Percentiles rank a stretch among this genome's conserved stretches.
phyloP scores from a whole-genome alignment of 1,139 yeast species.

The Candida sanyaensis region DNA sequence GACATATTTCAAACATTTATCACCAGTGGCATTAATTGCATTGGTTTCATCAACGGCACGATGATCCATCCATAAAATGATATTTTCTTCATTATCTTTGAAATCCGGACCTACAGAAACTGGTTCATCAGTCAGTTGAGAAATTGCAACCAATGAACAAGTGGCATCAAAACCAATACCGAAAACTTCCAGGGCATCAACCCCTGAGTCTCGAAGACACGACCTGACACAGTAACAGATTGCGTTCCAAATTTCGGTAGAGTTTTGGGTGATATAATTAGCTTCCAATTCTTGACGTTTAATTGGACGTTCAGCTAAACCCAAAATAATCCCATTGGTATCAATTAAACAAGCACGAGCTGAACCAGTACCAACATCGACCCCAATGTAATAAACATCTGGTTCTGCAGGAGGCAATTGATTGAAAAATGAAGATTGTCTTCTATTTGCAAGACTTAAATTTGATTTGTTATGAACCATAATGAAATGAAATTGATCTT shows the following conservation, averaged over 20 bases:
- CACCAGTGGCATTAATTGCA: conserved; percentile 76
- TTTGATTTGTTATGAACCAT: conserved; percentile 21
- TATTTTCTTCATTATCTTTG: conserved; percentile 68
- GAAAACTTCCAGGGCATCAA: conserved; percentile 63
- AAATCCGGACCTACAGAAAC: conserved; percentile 94
- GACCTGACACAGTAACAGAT: conserved; percentile 80
- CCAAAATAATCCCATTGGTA: conserved; percentile 76
- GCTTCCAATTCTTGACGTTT: conserved; percentile 75
- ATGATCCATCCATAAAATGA: conserved; percentile 98
- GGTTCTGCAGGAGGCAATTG: conserved; percentile 47
- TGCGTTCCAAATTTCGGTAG: conserved; percentile 91
- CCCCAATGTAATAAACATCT: conserved; percentile 76
- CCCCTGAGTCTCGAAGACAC: conserved; percentile 71
- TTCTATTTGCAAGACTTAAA: conserved; percentile 38
- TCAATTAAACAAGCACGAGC: conserved; percentile 94
- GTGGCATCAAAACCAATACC: conserved; percentile 98
- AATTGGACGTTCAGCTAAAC: conserved; percentile 78
- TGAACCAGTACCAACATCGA: conserved; percentile 97
- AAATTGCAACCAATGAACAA: conserved; percentile 84
- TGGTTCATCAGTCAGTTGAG: conserved; percentile 66
- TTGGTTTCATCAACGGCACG: conserved; percentile 88
- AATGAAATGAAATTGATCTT: not conserved
- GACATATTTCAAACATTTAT: conserved; percentile 81
- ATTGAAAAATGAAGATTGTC: conserved; percentile 42
- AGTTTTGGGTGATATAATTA: conserved; percentile 76